Percentiles rank a stretch among this genome's conserved stretches.
These are phyloP conservation scores for Pseudodiploospora longispora DNA, from an alignment of 2,329 filamentous ascomycete species.

Conservation along the genomic window DNA sequence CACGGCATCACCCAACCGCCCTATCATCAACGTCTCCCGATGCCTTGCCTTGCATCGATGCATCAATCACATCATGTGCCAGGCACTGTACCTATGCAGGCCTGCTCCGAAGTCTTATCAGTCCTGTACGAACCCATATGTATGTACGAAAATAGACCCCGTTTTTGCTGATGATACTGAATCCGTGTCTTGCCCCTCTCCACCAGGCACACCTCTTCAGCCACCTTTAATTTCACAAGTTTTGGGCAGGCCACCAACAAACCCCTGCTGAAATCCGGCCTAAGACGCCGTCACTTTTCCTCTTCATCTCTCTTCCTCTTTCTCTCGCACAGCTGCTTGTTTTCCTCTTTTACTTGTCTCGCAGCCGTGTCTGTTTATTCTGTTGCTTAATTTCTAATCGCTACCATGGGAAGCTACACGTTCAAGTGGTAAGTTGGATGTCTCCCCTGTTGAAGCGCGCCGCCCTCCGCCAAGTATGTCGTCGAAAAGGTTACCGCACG, in stretches of 20 bases:
- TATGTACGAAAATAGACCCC: no score
- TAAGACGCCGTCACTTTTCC: not conserved
- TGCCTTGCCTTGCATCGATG: no score
- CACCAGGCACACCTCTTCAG: conserved; percentile 8
- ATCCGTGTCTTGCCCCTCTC: not conserved
- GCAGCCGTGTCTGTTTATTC: not conserved
- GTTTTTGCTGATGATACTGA: no score
- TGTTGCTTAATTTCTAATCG: conserved; percentile 11
- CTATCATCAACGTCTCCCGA: no score
- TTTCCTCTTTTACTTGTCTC: no score
- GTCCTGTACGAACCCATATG: no score
- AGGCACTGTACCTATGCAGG: no score
- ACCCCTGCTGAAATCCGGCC: conserved; percentile 1
- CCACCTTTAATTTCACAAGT: conserved; percentile 10
- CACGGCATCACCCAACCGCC: no score
- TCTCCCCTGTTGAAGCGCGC: conserved; percentile 7
- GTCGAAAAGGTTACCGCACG: no score
- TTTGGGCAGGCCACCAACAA: conserved; percentile 3
- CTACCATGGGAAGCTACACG: conserved; percentile 57
- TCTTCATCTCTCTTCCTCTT: not conserved
- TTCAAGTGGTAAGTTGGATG: conserved; percentile 56
- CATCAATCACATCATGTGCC: no score
- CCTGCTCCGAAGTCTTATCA: no score
- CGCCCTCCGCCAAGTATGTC: not conserved
- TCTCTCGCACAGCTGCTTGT: not conserved